Conservation (phyloP, 306 rosid species). For the Rubus parviflorus region DNA sequence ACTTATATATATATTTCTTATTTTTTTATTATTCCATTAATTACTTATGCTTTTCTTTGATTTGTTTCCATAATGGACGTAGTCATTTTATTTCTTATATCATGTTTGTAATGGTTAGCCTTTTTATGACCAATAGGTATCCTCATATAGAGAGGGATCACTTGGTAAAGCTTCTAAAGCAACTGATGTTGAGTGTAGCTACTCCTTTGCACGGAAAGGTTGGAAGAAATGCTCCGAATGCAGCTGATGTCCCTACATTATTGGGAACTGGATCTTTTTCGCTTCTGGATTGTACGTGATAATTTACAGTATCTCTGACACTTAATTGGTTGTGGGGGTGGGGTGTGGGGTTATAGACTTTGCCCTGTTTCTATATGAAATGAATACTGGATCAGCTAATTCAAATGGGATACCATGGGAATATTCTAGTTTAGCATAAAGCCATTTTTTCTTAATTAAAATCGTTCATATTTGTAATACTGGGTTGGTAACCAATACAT, state of each 20-base stretch:
- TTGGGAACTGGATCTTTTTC: slow-evolving; percentile 88
- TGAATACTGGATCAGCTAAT: neutral
- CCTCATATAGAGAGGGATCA: slow-evolving; percentile 81
- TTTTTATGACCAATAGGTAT: slow-evolving; percentile 55
- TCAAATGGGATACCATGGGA: neutral
- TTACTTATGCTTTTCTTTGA: neutral
- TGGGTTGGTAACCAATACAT: neutral
- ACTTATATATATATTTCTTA: neutral
- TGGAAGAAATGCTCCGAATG: slow-evolving; percentile 63
- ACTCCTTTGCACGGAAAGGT: slow-evolving; percentile 49
- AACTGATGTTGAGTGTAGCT: slow-evolving; percentile 51
- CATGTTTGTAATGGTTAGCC: slow-evolving; percentile 2
- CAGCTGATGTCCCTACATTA: slow-evolving; percentile 86
- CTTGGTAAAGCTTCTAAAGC: slow-evolving; percentile 82
- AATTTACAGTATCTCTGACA: slow-evolving; percentile 29
- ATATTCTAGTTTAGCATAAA: neutral
- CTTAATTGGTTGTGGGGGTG: slow-evolving; percentile 8
- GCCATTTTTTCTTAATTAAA: neutral
- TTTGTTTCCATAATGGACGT: slow-evolving; percentile 1
- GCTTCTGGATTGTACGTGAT: slow-evolving; percentile 72
- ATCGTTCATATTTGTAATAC: neutral
- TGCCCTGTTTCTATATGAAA: neutral
- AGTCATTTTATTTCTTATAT: neutral
- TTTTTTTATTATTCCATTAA: neutral
- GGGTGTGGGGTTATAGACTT: neutral